Evolutionary conservation across 257 asterid genomes (phyloP).

Genomic region (Solanum tacnaense): DNA sequence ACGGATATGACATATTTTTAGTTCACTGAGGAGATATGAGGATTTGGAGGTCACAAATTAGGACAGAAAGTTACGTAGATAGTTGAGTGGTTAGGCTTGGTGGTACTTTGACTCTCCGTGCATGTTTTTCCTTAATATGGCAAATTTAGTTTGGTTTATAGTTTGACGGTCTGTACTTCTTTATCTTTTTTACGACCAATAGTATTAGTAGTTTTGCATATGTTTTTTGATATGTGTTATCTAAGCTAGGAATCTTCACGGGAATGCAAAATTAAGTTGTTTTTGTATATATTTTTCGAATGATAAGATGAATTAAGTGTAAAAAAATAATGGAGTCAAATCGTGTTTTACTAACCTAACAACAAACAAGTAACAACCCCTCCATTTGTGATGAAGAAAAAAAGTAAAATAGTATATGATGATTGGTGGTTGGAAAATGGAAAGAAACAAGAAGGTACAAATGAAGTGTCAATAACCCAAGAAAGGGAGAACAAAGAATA

Average conservation of each 20-base stretch:
- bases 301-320: background rate
- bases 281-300: background rate
- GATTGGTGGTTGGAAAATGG: slow-evolving; percentile 30
- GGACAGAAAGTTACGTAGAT: too few species aligned
- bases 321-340: background rate
- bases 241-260: too few species aligned
- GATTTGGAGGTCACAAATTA: too few species aligned
- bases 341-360: background rate
- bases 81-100: too few species aligned
- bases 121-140: background rate
- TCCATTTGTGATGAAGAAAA: background rate
- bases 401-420: slow-evolving; percentile 3
- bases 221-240: too few species aligned
- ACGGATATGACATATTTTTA: too few species aligned
- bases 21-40: background rate
- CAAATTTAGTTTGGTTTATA: too few species aligned
- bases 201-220: too few species aligned
- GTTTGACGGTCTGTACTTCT: too few species aligned
- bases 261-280: too few species aligned
- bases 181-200: too few species aligned
- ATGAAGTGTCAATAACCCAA: slow-evolving; percentile 13
- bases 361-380: background rate
- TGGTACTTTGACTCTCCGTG: background rate
- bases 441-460: slow-evolving; percentile 22
- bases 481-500: slow-evolving; percentile 17